phyloP scores from a whole-genome alignment of 352 stramenopile species.

The Globisporangium carolinianum region DNA sequence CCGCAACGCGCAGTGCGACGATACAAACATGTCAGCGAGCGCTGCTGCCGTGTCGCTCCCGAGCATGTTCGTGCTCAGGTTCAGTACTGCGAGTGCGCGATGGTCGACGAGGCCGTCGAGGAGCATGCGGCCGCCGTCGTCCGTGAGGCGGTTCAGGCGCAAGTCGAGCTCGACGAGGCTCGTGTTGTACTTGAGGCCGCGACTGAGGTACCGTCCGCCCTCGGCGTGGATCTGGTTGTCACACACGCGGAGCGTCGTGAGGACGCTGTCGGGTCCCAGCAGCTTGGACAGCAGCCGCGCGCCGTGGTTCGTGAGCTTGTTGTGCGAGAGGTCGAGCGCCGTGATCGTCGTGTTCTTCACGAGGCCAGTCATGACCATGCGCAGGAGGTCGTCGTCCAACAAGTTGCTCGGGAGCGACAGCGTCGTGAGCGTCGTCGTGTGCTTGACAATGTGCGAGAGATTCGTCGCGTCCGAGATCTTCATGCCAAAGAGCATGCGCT shows the following conservation, averaged over 20 bases:
- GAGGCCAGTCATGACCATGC: slow-evolving; percentile 92
- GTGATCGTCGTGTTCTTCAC: slow-evolving; percentile 91
- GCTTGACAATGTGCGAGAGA: slow-evolving; percentile 84
- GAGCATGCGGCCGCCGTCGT: slow-evolving; percentile 87
- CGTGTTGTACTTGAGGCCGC: slow-evolving; percentile 87
- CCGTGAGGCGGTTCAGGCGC: slow-evolving; percentile 87
- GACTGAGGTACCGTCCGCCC: slow-evolving; percentile 85
- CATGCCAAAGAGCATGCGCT: slow-evolving; percentile 93
- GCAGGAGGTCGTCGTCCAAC: slow-evolving; percentile 90
- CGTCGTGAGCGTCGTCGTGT: slow-evolving; percentile 82
- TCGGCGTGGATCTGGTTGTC: slow-evolving; percentile 94
- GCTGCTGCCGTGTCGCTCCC: slow-evolving; percentile 61
- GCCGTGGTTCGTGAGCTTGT: slow-evolving; percentile 93
- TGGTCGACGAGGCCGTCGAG: slow-evolving; percentile 80
- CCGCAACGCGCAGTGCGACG: slow-evolving; percentile 50
- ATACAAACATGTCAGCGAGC: slow-evolving; percentile 63
- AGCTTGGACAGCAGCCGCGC: slow-evolving; percentile 87
- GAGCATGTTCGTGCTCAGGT: slow-evolving; percentile 83
- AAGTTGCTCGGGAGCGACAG: slow-evolving; percentile 86
- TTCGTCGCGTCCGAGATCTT: slow-evolving; percentile 91
- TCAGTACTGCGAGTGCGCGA: slow-evolving; percentile 58
- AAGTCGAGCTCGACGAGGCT: slow-evolving; percentile 88
- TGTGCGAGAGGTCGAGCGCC: slow-evolving; percentile 91
- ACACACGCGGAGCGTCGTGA: slow-evolving; percentile 85
- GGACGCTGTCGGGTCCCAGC: slow-evolving; percentile 82